Percentiles rank a stretch among this genome's conserved stretches.
phyloP scores from a whole-genome alignment of 2,329 filamentous ascomycete genomes.

The Fusarium sp. region DNA sequence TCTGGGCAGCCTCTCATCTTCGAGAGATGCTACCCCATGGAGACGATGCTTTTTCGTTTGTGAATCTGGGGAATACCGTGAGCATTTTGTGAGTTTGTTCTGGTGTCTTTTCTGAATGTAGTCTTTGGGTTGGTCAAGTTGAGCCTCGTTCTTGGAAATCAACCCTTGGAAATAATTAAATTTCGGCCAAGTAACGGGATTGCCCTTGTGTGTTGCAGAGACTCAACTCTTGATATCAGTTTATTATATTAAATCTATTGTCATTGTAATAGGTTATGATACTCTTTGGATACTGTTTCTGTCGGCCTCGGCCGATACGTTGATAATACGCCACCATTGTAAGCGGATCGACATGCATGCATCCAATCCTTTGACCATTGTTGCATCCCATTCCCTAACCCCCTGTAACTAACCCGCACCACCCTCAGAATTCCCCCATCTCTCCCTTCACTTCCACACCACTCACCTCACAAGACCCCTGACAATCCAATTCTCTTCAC shows the following conservation, averaged over 20 bases:
- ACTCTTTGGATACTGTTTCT: neutral
- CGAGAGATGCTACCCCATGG: constrained; percentile 13
- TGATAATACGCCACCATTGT: constrained; percentile 19
- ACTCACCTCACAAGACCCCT: constrained; percentile 19
- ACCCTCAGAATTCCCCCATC: constrained; percentile 14
- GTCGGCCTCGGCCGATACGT: neutral
- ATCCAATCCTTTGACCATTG: constrained; percentile 14
- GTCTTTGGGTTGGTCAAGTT: neutral
- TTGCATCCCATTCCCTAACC: constrained; percentile 8
- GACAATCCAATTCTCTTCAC: constrained; percentile 4
- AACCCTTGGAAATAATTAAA: neutral
- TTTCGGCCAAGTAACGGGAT: neutral
- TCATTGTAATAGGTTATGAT: neutral
- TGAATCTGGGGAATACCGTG: constrained; percentile 4
- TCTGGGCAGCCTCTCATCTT: constrained; percentile 10
- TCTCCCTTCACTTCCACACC: neutral
- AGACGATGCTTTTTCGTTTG: neutral
- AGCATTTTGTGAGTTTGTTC: neutral
- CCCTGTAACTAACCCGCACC: constrained; percentile 28
- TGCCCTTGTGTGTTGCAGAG: neutral
- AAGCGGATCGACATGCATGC: constrained; percentile 17
- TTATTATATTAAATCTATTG: neutral
- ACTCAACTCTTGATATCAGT: neutral
- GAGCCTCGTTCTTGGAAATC: neutral
- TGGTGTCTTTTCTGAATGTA: neutral